phyloP scores from a whole-genome alignment of 345 rosid species.

The Lepidium sativum region DNA sequence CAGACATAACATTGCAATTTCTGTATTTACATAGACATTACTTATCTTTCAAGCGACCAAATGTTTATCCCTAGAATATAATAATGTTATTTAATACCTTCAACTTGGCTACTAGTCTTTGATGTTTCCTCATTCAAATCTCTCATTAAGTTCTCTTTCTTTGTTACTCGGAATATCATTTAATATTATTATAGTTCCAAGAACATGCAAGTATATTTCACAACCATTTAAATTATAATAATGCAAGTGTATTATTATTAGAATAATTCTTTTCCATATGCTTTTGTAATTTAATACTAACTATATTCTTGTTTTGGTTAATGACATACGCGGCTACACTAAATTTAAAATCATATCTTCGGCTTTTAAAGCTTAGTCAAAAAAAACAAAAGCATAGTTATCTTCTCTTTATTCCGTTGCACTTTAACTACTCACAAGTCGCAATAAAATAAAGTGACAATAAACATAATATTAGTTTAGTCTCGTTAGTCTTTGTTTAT shows the following conservation, averaged over 20 bases:
- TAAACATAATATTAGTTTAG: not conserved
- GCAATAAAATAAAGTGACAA: not conserved
- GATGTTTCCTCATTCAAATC: not conserved
- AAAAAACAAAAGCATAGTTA: not conserved
- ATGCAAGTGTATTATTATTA: not conserved
- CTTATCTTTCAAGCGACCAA: conserved; percentile 27
- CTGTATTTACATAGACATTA: conserved; percentile 8
- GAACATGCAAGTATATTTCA: conserved; percentile 19
- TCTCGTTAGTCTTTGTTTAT: not conserved
- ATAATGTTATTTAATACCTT: conserved; percentile 12
- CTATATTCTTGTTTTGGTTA: conserved; percentile 10
- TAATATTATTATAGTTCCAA: conserved; percentile 16
- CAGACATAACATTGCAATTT: conserved; percentile 19
- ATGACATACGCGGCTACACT: conserved; percentile 9
- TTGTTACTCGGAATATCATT: conserved; percentile 8
- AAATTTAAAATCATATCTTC: conserved; percentile 11
- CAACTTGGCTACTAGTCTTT: conserved; percentile 27
- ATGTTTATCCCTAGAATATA: conserved; percentile 2
- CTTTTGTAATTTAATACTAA: conserved; percentile 21
- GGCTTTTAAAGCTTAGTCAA: conserved; percentile 14
- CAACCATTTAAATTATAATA: not conserved
- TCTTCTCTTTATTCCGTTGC: conserved; percentile 25
- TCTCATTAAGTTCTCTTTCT: conserved; percentile 2
- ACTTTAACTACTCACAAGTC: conserved; percentile 19
- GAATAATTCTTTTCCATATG: conserved; percentile 5